Conservation (phyloP, 768 basidiomycete species). For the Pleurotus sapidus region DNA sequence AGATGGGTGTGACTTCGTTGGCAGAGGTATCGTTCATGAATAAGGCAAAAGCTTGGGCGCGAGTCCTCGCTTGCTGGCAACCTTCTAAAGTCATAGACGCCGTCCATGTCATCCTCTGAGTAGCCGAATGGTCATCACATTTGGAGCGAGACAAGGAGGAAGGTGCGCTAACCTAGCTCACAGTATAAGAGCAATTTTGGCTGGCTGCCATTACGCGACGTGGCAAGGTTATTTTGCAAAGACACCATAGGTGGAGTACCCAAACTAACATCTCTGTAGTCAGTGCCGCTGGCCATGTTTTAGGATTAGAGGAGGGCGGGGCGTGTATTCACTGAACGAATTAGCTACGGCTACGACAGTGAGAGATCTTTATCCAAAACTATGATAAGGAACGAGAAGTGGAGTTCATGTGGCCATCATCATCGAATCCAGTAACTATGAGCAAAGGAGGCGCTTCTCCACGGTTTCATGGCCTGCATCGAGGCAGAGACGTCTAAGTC, state of each 20-base stretch:
- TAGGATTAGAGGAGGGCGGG: no score
- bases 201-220: background rate
- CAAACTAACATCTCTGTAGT: no score
- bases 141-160: no score
- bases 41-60: background rate
- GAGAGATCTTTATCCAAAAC: slow-evolving; percentile 1
- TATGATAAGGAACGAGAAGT: background rate
- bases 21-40: slow-evolving; percentile 5
- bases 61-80: background rate
- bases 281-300: no score
- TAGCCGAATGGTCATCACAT: no score
- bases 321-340: no score
- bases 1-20: background rate
- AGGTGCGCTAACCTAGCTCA: background rate
- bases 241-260: background rate
- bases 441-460: slow-evolving; percentile 1
- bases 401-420: slow-evolving; percentile 7
- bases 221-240: background rate
- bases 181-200: slow-evolving; percentile 2
- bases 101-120: background rate
- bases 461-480: background rate
- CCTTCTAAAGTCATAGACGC: background rate
- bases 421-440: background rate
- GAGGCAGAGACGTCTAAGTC: background rate
- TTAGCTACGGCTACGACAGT: background rate